Evolutionary conservation across 2,329 filamentous ascomycete species (phyloP).

Genomic region (Fusarium equiseti): DNA sequence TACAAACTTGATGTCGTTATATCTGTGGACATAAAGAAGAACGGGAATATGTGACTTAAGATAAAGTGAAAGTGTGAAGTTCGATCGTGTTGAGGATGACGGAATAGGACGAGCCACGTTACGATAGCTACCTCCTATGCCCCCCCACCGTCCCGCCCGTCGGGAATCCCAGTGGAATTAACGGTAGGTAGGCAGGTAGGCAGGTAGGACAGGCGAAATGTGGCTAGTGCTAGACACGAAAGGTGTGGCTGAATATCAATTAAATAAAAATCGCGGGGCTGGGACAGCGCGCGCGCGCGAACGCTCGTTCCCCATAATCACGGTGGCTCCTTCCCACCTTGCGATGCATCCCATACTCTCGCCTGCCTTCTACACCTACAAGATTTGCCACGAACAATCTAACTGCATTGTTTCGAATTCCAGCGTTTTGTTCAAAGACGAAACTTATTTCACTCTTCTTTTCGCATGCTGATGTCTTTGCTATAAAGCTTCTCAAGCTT

Average conservation of each 20-base stretch:
- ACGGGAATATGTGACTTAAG: neutral
- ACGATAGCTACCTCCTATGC: slow-evolving; percentile 8
- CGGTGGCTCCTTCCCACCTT: slow-evolving; percentile 35
- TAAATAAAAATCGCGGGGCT: slow-evolving; percentile 49
- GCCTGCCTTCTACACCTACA: slow-evolving; percentile 10
- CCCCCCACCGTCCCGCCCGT: slow-evolving; percentile 4
- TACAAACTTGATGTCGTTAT: neutral
- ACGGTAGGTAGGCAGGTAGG: neutral
- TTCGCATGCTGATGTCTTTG: slow-evolving; percentile 9
- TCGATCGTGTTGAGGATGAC: slow-evolving; percentile 29
- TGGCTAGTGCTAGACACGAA: slow-evolving; percentile 24
- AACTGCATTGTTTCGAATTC: slow-evolving; percentile 16
- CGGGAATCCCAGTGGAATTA: neutral
- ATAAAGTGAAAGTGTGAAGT: slow-evolving; percentile 7
- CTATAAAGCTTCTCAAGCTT: slow-evolving; percentile 18
- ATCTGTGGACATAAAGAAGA: neutral
- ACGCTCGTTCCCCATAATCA: slow-evolving; percentile 18
- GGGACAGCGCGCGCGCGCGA: slow-evolving; percentile 29
- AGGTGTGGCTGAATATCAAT: slow-evolving; percentile 41
- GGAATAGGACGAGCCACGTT: slow-evolving; percentile 41
- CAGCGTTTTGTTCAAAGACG: slow-evolving; percentile 23
- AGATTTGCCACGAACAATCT: slow-evolving; percentile 9
- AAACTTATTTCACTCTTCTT: slow-evolving; percentile 1
- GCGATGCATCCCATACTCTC: slow-evolving; percentile 1
- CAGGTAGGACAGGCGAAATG: neutral